Percentiles rank a stretch among this genome's conserved stretches.
These are phyloP conservation scores for Aspergillus carlsbadensis DNA, from an alignment of 495 filamentous ascomycete species.

Conservation along the genomic window DNA sequence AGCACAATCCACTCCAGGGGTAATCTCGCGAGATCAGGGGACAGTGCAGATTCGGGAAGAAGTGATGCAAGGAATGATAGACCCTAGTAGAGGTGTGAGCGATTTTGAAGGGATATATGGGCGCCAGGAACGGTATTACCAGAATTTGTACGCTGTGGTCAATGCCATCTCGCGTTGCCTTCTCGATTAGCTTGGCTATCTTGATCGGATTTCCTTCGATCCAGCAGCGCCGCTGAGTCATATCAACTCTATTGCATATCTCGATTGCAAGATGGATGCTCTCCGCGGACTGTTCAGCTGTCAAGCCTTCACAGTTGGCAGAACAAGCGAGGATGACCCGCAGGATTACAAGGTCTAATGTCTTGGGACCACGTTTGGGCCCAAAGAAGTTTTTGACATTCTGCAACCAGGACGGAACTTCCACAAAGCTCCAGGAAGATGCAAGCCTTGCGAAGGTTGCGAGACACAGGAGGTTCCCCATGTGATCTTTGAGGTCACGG, in stretches of 20 bases:
- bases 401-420: slow-evolving; percentile 31
- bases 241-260: slow-evolving; percentile 45
- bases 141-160: slow-evolving; percentile 40
- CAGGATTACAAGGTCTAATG: slow-evolving; percentile 53
- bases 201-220: slow-evolving; percentile 38
- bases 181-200: slow-evolving; percentile 53
- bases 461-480: slow-evolving; percentile 49
- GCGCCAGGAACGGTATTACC: slow-evolving; percentile 28
- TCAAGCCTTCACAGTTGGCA: slow-evolving; percentile 34
- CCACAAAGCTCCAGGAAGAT: slow-evolving; percentile 13
- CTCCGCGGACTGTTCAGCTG: slow-evolving; percentile 41
- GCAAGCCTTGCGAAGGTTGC: slow-evolving; percentile 47
- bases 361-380: slow-evolving; percentile 50
- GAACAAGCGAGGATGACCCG: slow-evolving; percentile 54
- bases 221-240: slow-evolving; percentile 43
- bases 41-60: slow-evolving; percentile 21
- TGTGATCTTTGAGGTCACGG: slow-evolving; percentile 44
- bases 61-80: slow-evolving; percentile 37
- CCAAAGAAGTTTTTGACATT: slow-evolving; percentile 50
- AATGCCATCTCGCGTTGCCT: slow-evolving; percentile 42
- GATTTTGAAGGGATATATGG: not conserved
- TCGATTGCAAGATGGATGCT: slow-evolving; percentile 50
- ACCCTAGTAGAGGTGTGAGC: slow-evolving; percentile 34
- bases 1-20: slow-evolving; percentile 31
- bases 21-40: slow-evolving; percentile 25